Evolutionary conservation across 306 rosid genomes (phyloP).

Genomic region (Lathyrus tuberosus): DNA sequence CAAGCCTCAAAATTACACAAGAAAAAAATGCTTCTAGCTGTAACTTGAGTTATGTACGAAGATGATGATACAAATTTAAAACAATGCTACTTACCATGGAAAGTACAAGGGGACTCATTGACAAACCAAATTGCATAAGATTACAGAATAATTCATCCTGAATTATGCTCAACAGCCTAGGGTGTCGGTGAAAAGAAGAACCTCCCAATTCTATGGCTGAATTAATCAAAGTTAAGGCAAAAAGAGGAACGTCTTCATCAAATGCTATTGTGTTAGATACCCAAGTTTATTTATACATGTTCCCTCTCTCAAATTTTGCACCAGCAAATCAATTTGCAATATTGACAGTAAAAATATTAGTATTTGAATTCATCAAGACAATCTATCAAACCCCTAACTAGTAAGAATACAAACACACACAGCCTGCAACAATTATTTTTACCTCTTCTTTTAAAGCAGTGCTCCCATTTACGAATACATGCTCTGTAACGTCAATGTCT

Average conservation of each 20-base stretch:
- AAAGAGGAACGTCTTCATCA: constrained; percentile 98
- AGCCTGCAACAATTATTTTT: constrained; percentile 2
- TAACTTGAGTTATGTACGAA: constrained; percentile 73
- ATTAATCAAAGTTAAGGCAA: constrained; percentile 90
- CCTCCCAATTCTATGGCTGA: constrained; percentile 96
- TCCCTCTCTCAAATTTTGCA: constrained; percentile 30
- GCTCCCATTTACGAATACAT: constrained; percentile 54
- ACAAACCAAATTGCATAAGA: constrained; percentile 84
- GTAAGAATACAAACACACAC: background rate
- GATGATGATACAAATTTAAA: constrained; percentile 77
- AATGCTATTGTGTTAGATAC: constrained; percentile 63
- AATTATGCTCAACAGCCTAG: constrained; percentile 66
- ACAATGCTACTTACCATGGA: constrained; percentile 88
- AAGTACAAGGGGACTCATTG: constrained; percentile 80
- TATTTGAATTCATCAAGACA: constrained; percentile 12
- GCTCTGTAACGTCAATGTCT: constrained; percentile 62
- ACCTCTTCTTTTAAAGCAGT: constrained; percentile 57
- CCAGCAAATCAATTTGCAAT: constrained; percentile 22
- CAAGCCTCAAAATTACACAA: constrained; percentile 81
- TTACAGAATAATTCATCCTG: constrained; percentile 83
- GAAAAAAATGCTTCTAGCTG: constrained; percentile 88
- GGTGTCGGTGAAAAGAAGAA: constrained; percentile 69
- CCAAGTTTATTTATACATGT: constrained; percentile 25
- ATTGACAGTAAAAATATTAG: constrained; percentile 4
- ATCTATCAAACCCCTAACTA: background rate